Conservation (phyloP, 1,284 basidiomycete species). For the Polyporus tsugae region DNA sequence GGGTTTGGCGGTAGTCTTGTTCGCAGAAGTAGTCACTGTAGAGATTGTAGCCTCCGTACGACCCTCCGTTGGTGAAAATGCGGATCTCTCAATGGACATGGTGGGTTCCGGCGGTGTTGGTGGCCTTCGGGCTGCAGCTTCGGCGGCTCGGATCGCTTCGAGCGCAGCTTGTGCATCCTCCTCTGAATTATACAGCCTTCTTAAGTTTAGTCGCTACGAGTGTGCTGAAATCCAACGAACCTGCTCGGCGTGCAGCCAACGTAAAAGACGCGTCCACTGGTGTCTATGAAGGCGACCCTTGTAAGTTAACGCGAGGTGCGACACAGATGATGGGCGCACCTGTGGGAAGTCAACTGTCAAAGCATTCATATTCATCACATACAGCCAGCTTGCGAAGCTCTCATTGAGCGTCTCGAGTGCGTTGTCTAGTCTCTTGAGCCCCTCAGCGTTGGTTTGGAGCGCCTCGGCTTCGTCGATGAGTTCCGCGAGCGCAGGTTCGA, state of each 20-base stretch:
- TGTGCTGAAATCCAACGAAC: constrained; percentile 45
- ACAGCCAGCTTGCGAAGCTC: constrained; percentile 91
- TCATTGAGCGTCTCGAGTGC: constrained; percentile 91
- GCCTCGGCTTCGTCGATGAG: constrained; percentile 88
- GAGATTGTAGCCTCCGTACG: constrained; percentile 42
- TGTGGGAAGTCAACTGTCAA: constrained; percentile 93
- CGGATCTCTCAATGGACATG: constrained; percentile 51
- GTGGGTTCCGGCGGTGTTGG: constrained; percentile 46
- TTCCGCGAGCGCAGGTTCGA: constrained; percentile 86
- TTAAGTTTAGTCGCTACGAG: constrained; percentile 2
- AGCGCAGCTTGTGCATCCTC: constrained; percentile 44
- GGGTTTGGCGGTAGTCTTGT: constrained; percentile 31
- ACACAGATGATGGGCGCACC: constrained; percentile 51
- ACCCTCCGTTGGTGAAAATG: constrained; percentile 31
- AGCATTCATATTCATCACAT: constrained; percentile 94
- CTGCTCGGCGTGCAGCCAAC: constrained; percentile 66
- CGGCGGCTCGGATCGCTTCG: constrained; percentile 39
- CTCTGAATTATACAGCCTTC: constrained; percentile 33
- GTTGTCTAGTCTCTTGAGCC: constrained; percentile 75
- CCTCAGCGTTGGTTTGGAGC: constrained; percentile 79
- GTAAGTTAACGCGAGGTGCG: constrained; percentile 15
- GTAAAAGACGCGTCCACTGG: constrained; percentile 70
- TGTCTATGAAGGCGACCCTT: constrained; percentile 49
- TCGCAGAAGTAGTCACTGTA: constrained; percentile 48
- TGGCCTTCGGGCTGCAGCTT: constrained; percentile 34